Evolutionary conservation across 2,329 filamentous ascomycete species (phyloP), one percentile per base, ranked within the genome.

Genomic region (Colletotrichum sp.): DNA sequence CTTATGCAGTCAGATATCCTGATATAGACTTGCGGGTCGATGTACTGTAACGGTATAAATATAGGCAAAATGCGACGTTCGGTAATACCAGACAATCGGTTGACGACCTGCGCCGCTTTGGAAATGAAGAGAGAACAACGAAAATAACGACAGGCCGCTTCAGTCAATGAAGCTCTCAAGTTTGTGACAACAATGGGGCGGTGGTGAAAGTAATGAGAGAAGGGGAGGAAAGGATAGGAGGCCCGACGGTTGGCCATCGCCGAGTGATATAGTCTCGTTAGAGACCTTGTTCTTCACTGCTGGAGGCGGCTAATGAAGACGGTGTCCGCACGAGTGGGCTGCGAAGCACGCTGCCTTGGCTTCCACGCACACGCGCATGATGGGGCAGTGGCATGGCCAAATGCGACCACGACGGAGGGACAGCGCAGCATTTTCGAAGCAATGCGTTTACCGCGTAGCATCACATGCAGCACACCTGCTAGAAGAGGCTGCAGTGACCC

Each of bases 101-200:
- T 72, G 83, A 86, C 84, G 85, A 69, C 86, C 85, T 77, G 86
- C 85, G 84, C 82, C 84, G 77, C 28, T 52, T 26, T 59, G 72
- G 69, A 72, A 62, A 60, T 65, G 36, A 75, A 15, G 63, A 60
- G 24, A 75, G 69, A 28, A 65, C 78, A 81, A 39, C 63, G 78
- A 81, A 80, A 72, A 52, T 73, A 86, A 86, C 79, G 85, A 86
- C 82, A 84, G 85, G 84, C 83, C 85, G 83, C 84, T 82, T 86
- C 84, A 86, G 77, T 87, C 86, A 87, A 87, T 86, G 84, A 87
- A 85, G 82, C 81, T 71, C 82, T 82, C 83, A 82, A 77, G 26
- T 44, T 72, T 71, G 68, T 59, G 62, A 69, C 69, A 78, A 59
- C 68, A 77, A 71, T 49, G 21, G 65, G 6, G 44, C 44, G 34